Evolutionary conservation across 139 green algal genomes (phyloP), one percentile per base, ranked within the genome.

Genomic region (Chlamydomonas schloesseri): DNA sequence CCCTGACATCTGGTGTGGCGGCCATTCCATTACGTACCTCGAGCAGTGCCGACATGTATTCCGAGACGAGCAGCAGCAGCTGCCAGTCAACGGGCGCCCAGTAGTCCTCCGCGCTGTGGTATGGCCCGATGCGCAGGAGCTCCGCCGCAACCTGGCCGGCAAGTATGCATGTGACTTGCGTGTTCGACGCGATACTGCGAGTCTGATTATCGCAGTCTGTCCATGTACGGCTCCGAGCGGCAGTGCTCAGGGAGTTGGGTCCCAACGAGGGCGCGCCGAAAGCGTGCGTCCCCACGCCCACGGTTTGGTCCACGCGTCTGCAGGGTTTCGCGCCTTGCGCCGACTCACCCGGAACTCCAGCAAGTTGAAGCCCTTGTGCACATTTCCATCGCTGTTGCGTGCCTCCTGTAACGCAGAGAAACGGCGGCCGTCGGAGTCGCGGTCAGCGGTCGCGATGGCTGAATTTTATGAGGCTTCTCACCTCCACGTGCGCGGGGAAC

Each of bases 41-140:
- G 1, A 85, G 79, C 65, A 85, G 65, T 4, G 79, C 79, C 0
- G 31, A 64, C 79, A 85, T 76, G 67, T 76, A 85, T 47, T 85
- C 79, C 31, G 79, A 76, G 3, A 85, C 79, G 10, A 85, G 47
- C 47, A 85, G 79, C n/a, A 85, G 68, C 47, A 85, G 67, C 68
- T 85, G 79, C 79, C 79, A 85, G 65, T 85, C 79, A 24, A 28
- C n/a, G 28, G 79, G 79, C 5, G 79, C 47, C 79, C 79, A 85
- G 47, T 53, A 85, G 46, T 85, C 79, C 2, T 85, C 79, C 13
- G 68, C n/a, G 67, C 79, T 76, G 33, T 74, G 46, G 36, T 74
- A 34, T 9, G 79, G 79, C 0, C 79, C 79, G 2, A 85, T 53
- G 24, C 79, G 65, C 20, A 85, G 67, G 47, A 85, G 67, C 67